phyloP scores from a whole-genome alignment of 768 basidiomycete genomes.

The Amanita brunnescens region DNA sequence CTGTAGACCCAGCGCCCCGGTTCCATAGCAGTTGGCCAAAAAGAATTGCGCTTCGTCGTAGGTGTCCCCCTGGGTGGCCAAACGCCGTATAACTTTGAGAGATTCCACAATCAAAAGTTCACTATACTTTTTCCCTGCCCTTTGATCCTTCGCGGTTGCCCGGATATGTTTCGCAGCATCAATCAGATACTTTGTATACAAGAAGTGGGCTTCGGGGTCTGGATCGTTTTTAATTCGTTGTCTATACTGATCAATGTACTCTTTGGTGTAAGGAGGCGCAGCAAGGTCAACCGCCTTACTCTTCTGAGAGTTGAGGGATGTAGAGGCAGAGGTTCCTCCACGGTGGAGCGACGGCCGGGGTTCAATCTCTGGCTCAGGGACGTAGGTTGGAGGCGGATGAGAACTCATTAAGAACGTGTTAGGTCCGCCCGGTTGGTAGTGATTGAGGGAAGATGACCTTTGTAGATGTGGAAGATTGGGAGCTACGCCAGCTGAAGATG shows the following conservation, averaged over 20 bases:
- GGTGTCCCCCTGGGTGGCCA: conserved; percentile 87
- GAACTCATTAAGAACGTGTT: conserved; percentile 15
- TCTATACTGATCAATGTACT: conserved; percentile 97
- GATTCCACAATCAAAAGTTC: conserved; percentile 83
- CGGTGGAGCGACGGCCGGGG: conserved; percentile 49
- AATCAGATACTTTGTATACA: conserved; percentile 97
- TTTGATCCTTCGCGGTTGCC: conserved; percentile 61
- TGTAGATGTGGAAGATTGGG: conserved; percentile 13
- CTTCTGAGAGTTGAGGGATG: conserved; percentile 27
- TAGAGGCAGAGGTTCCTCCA: conserved; percentile 31
- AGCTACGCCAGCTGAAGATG: conserved; percentile 9
- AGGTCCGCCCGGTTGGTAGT: not conserved
- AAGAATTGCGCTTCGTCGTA: conserved; percentile 98
- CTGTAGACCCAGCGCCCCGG: conserved; percentile 88
- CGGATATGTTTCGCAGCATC: conserved; percentile 95
- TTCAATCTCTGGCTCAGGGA: conserved; percentile 39
- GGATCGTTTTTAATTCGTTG: conserved; percentile 96
- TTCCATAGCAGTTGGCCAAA: conserved; percentile 94
- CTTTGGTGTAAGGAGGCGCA: conserved; percentile 85
- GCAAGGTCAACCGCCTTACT: conserved; percentile 77
- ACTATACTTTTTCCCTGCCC: conserved; percentile 83
- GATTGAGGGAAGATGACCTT: not conserved
- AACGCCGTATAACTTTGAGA: conserved; percentile 83
- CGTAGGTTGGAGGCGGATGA: conserved; percentile 11
- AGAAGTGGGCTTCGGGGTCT: conserved; percentile 95